Base-by-base conservation (phyloP, 306 rosid genomes). In the Rosa lucieae region DNA sequence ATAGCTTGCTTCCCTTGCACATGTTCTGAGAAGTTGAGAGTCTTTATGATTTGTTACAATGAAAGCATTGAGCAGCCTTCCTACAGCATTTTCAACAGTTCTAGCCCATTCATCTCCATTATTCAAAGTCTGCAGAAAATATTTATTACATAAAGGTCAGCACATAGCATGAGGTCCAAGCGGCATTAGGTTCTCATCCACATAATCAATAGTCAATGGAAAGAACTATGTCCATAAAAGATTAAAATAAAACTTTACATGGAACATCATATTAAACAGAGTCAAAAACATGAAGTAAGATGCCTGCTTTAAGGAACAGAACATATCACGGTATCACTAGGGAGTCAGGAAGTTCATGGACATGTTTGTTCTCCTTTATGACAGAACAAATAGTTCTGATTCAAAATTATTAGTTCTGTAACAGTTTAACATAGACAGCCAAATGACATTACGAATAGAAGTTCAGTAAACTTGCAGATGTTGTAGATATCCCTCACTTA, bases 41-140 rank as follows among this genome's bases (percentile, higher is more conserved):
- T 95, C 99, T 82, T 81, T 84, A 83, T 91, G 96, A 87, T 91
- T 83, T 26, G 97, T 90, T 78, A 95, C 99, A 56, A 95, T 91
- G 86, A 95, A 94, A 75, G 97, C 89, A 85, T 92, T 92, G 69
- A 95, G 91, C 90, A 92, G 77, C 85, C 80, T 90, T 77, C 99
- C 99, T 73, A 95, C 65, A 63, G 99, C 99, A 83, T 74, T 70
- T 85, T 95, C 99, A 82, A 91, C 81, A 44, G 95, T 92, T 46
- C 79, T 70, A 58, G 93, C 99, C 99, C 99, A 94, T 75, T 70
- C 67, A 73, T 95, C 89, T 12, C 85, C 97, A 76, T 88, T 82
- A 46, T 78, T 83, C 88, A 95, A 87, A 76, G 84, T 90, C 99
- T 95, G 90, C 85, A 72, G 82, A 66, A 29, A 82, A 80, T 78